Evolutionary conservation across 2,329 filamentous ascomycete species (phyloP).

Genomic region (Colletotrichum tropicale): DNA sequence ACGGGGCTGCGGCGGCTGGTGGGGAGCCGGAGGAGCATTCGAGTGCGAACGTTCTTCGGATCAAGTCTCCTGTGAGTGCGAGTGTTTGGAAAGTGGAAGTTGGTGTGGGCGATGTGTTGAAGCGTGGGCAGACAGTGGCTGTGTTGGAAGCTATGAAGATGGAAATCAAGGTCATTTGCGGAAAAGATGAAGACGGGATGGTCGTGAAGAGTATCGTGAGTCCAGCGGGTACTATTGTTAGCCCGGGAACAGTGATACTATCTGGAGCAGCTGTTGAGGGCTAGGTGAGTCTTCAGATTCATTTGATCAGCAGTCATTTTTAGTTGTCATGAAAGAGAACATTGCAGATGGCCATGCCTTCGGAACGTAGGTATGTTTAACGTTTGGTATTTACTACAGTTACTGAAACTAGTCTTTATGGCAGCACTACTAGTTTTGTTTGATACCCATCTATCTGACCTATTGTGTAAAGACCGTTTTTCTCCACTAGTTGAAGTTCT

Average conservation of each 20-base stretch:
- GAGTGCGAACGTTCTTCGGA: background rate
- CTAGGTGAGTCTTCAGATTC: no score
- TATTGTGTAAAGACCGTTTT: background rate
- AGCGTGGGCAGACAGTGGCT: conserved; percentile 44
- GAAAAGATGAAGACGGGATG: background rate
- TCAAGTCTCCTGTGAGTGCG: conserved; percentile 50
- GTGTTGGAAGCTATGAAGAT: conserved; percentile 64
- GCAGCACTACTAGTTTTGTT: no score
- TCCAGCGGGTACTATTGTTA: background rate
- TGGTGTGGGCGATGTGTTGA: conserved; percentile 42
- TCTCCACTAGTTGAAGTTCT: conserved; percentile 4
- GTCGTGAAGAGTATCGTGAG: background rate
- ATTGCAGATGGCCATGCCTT: no score
- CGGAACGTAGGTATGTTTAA: no score
- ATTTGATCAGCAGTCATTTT: no score
- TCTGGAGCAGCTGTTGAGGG: background rate
- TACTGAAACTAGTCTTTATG: no score
- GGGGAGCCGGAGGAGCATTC: background rate
- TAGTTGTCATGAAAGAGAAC: no score
- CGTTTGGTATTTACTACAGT: no score
- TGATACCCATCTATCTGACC: no score
- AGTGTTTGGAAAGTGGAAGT: conserved; percentile 59
- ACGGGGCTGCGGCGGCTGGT: background rate
- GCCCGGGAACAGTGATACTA: background rate
- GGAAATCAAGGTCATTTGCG: conserved; percentile 41